A percentile compares a stretch with the other conserved stretches of the same genome.
phyloP scores from a whole-genome alignment of 306 rosid genomes.

The Herpetospermum pedunculosum region DNA sequence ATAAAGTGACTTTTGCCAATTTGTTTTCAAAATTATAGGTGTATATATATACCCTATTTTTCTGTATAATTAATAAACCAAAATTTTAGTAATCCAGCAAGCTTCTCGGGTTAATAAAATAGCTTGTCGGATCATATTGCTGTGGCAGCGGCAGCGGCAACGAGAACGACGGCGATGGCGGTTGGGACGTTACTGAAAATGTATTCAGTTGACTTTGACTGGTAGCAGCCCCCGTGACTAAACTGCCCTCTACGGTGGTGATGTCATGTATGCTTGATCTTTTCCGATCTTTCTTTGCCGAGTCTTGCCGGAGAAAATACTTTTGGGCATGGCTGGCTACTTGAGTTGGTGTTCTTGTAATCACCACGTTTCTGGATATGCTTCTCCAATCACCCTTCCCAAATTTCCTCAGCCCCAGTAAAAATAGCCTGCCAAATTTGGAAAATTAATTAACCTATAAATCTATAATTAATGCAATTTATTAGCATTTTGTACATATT shows the following conservation, averaged over 20 bases:
- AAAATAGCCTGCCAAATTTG: neutral
- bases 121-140: neutral
- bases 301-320: neutral
- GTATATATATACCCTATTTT: no score
- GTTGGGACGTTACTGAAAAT: neutral
- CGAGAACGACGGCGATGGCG: neutral
- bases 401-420: neutral
- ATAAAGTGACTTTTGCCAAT: no score
- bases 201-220: neutral
- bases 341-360: neutral
- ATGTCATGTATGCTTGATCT: neutral
- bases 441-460: no score
- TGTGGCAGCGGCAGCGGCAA: neutral
- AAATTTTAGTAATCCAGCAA: neutral
- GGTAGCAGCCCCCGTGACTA: neutral
- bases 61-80: neutral
- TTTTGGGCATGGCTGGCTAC: neutral
- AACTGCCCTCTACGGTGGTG: neutral
- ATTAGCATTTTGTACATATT: no score
- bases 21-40: no score
- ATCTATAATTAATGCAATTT: no score
- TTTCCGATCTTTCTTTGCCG: neutral
- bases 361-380: neutral
- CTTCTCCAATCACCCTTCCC: conserved; percentile 3
- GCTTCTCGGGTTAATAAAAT: neutral